A percentile compares a stretch with the other conserved stretches of the same genome.
phyloP scores from a whole-genome alignment of 768 basidiomycete species.

The Amanita inopinata region DNA sequence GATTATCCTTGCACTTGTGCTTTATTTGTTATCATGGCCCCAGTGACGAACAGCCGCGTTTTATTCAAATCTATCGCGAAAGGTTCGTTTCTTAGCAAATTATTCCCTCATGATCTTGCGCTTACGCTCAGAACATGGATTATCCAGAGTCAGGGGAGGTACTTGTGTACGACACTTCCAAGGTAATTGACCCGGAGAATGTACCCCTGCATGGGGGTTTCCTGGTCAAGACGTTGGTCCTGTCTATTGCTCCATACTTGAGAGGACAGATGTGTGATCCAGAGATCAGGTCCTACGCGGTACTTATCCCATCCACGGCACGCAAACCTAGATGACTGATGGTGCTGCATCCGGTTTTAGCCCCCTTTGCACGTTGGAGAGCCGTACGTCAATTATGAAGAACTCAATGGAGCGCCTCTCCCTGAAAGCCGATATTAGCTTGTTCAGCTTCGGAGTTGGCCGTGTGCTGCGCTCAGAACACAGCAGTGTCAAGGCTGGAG shows the following conservation, averaged over 20 bases:
- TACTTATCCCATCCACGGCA: constrained; percentile 8
- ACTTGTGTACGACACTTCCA: constrained; percentile 30
- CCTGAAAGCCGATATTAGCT: constrained; percentile 11
- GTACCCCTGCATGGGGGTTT: constrained; percentile 35
- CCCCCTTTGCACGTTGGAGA: constrained; percentile 23
- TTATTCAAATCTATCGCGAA: not conserved
- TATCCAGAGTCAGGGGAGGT: constrained; percentile 37
- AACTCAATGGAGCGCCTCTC: not conserved
- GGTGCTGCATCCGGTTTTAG: constrained; percentile 3
- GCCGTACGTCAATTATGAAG: constrained; percentile 21
- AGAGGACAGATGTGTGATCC: constrained; percentile 29
- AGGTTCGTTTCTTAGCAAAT: no score
- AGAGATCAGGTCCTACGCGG: constrained; percentile 19
- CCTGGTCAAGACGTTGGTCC: constrained; percentile 38
- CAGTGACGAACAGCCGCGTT: constrained; percentile 1
- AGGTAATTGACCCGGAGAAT: constrained; percentile 40
- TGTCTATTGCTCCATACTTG: constrained; percentile 36
- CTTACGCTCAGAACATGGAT: no score
- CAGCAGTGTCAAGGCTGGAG: constrained; percentile 23
- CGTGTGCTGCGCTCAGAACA: constrained; percentile 35
- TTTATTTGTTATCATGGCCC: no score
- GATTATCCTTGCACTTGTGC: no score
- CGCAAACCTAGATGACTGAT: not conserved
- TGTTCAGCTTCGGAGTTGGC: constrained; percentile 27
- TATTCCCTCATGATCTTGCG: no score